Base-by-base conservation (phyloP, 1,139 yeast genomes). In the Candida smagusa region DNA sequence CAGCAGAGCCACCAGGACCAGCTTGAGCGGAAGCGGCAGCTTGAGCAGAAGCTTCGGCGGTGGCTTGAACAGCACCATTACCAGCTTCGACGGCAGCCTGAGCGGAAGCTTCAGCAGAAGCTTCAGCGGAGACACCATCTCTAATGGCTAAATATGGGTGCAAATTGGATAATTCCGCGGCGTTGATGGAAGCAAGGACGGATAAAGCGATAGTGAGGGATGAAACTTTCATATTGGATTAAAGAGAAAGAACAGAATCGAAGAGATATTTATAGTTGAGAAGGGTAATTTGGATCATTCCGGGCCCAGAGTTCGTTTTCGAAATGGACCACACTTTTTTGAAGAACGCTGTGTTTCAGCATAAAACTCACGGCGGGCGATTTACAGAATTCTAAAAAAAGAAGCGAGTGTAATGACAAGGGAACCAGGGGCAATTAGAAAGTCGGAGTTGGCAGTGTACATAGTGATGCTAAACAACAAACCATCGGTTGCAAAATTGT, bases 41-140 rank as follows among this genome's bases (percentile, higher is more conserved):
- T 9, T 21, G 34, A n/a, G 33, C 39, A 12, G 32, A 22, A 19
- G 33, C 35, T 30, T 30, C 31, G 13, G 30, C 32, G 27, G 29
- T 28, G 28, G 40, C 34, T 28, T 22, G 28, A 19, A 22, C 12
- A 31, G 58, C 47, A 29, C 55, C 49, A 41, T 39, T 53, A 30
- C 54, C 52, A 13, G 63, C 50, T 28, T 61, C 53, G 30, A 52
- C 44, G 37, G 63, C 69, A 38, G 37, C 12, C 12, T 29, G 28
- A 22, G 35, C 35, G 19, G 33, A 23, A 32, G 42, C 32, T 12
- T 27, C 30, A 24, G 21, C 37, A 27, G 64, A 52, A 40, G 68
- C 61, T 36, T 54, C 46, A 22, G 55, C 37, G 8, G 36, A 29
- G n/a, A 24, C 26, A 22, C 34, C 41, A 7, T 40, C 44, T 31